A percentile compares a stretch with the other conserved stretches of the same genome.
phyloP scores from a whole-genome alignment of 164 flowering plant species.

The Liquidambar formosana region DNA sequence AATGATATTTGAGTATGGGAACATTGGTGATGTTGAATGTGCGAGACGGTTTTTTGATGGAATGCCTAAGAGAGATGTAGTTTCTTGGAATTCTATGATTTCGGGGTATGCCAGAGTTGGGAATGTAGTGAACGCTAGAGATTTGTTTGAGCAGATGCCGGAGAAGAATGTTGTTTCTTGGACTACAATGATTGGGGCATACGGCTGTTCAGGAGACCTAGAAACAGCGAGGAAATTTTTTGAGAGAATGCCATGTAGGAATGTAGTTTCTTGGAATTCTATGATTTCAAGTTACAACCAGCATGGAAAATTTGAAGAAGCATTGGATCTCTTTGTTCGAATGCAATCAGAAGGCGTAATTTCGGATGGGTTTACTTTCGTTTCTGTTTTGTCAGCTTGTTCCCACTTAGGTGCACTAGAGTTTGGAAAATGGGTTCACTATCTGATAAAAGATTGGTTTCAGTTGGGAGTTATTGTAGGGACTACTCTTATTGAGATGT shows the following conservation, averaged over 20 bases:
- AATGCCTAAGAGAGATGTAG: constrained; percentile 37
- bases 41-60: constrained; percentile 36
- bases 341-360: constrained; percentile 32
- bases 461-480: constrained; percentile 17
- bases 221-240: constrained; percentile 27
- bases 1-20: constrained; percentile 27
- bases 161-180: constrained; percentile 40
- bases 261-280: constrained; percentile 52
- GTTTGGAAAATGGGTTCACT: constrained; percentile 42
- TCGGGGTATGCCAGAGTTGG: constrained; percentile 31
- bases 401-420: constrained; percentile 38
- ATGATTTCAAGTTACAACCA: constrained; percentile 40
- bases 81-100: constrained; percentile 44
- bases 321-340: constrained; percentile 30
- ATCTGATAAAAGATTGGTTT: constrained; percentile 30
- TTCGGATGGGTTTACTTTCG: constrained; percentile 37
- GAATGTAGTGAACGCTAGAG: constrained; percentile 27
- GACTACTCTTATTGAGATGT: constrained; percentile 38
- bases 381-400: constrained; percentile 46
- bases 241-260: constrained; percentile 28
- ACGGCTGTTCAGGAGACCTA: constrained; percentile 30
- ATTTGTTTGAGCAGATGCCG: constrained; percentile 37
- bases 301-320: constrained; percentile 30
- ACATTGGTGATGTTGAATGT: constrained; percentile 19
- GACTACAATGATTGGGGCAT: constrained; percentile 35